These are phyloP conservation scores for Micractinium sp. DNA, from an alignment of 139 green algal species.

Conservation along the genomic window DNA sequence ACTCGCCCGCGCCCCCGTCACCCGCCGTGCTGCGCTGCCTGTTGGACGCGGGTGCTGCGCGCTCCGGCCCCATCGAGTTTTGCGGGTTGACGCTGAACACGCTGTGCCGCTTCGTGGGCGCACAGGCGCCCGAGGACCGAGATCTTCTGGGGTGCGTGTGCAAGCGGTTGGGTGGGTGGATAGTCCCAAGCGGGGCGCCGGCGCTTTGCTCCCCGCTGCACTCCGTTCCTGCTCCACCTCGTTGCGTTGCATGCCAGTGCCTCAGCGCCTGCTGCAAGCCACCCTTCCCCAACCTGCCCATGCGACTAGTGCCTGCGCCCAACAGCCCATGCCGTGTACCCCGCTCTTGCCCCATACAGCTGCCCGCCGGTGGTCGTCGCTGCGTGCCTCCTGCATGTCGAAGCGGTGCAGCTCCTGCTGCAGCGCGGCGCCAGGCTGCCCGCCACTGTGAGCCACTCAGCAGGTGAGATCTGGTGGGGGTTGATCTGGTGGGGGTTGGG, in stretches of 20 bases:
- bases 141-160: not conserved
- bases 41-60: not conserved
- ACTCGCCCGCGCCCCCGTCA: not conserved
- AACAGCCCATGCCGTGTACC: too few relatives aligned
- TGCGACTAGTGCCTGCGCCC: too few relatives aligned
- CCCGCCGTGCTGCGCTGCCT: not conserved
- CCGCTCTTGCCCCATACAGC: not conserved
- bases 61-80: not conserved
- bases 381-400: not conserved
- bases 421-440: not conserved
- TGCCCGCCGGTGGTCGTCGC: not conserved
- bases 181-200: too few relatives aligned
- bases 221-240: not conserved
- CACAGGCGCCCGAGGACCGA: too few relatives aligned
- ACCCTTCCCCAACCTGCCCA: too few relatives aligned
- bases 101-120: not conserved
- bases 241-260: not conserved
- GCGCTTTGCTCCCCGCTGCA: not conserved
- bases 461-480: not conserved
- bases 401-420: not conserved
- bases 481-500: not conserved
- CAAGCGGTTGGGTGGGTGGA: too few relatives aligned
- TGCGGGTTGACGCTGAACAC: not conserved
- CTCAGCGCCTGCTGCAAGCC: too few relatives aligned
- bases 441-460: not conserved